phyloP scores from a whole-genome alignment of 148 eudicot species.

The Rhododendron griersonianum region DNA sequence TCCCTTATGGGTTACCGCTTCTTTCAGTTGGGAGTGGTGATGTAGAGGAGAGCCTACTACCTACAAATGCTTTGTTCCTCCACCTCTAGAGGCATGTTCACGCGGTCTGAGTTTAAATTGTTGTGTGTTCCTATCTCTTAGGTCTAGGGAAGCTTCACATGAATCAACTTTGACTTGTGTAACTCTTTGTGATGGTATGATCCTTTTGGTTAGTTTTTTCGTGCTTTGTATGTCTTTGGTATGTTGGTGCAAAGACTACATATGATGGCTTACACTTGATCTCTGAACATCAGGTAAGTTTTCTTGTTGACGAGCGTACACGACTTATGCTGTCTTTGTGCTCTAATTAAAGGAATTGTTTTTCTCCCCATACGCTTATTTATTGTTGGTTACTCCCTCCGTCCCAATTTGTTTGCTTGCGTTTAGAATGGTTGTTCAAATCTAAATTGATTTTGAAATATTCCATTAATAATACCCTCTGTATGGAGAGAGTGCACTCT shows the following conservation, averaged over 20 bases:
- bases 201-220: background rate
- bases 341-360: background rate
- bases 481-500: too few species aligned
- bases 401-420: too few species aligned
- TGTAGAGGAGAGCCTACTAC: background rate
- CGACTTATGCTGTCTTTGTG: slow-evolving; percentile 29
- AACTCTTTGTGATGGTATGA: background rate
- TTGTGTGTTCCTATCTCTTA: background rate
- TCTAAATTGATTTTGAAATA: too few species aligned
- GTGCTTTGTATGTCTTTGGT: background rate
- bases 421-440: too few species aligned
- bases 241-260: slow-evolving; percentile 22
- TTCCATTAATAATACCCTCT: too few species aligned
- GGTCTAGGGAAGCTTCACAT: background rate
- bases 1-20: background rate
- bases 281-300: slow-evolving; percentile 52
- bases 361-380: too few species aligned
- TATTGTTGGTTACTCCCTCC: background rate
- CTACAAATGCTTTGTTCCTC: background rate
- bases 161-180: background rate
- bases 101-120: background rate
- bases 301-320: slow-evolving; percentile 18
- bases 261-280: slow-evolving; percentile 55
- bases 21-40: background rate
- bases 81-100: background rate